These are phyloP conservation scores for Mariannaea elegans DNA, from an alignment of 2,329 filamentous ascomycete genomes.

Conservation along the genomic window DNA sequence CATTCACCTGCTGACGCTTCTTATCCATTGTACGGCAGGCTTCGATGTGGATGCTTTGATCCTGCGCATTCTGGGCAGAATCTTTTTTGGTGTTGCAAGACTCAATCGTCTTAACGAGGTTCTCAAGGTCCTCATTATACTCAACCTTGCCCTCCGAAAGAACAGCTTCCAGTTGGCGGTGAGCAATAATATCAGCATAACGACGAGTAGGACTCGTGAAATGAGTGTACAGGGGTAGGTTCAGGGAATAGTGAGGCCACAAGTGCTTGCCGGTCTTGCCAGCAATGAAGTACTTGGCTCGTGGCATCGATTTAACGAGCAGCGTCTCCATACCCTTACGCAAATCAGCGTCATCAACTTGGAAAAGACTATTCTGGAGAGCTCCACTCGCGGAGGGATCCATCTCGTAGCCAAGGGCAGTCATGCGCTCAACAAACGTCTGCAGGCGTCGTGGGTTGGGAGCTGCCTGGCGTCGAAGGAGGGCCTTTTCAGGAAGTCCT, in stretches of 20 bases:
- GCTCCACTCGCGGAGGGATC: conserved; percentile 89
- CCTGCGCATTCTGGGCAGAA: conserved; percentile 94
- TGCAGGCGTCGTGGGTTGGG: conserved; percentile 90
- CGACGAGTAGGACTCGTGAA: conserved; percentile 95
- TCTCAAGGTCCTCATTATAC: conserved; percentile 89
- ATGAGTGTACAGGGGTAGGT: conserved; percentile 94
- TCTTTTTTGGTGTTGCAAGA: conserved; percentile 99
- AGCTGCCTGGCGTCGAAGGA: conserved; percentile 85
- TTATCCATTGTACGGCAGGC: conserved; percentile 96
- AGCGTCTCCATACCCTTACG: conserved; percentile 99
- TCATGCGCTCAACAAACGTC: conserved; percentile 94
- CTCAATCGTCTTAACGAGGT: conserved; percentile 89
- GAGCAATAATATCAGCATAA: conserved; percentile 94
- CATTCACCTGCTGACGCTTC: conserved; percentile 84
- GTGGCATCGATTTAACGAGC: conserved; percentile 92
- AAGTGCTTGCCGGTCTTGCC: conserved; percentile 81
- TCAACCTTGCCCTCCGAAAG: conserved; percentile 84
- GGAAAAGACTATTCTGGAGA: conserved; percentile 94
- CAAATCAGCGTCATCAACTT: conserved; percentile 85
- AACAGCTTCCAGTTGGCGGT: conserved; percentile 90
- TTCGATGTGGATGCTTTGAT: conserved; percentile 98
- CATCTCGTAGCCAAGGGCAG: conserved; percentile 86
- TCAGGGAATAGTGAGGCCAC: conserved; percentile 89
- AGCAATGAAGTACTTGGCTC: conserved; percentile 92
- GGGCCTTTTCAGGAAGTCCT: conserved; percentile 88